phyloP scores from a whole-genome alignment of 164 flowering plant genomes.

The Tetrastigma voinierianum region DNA sequence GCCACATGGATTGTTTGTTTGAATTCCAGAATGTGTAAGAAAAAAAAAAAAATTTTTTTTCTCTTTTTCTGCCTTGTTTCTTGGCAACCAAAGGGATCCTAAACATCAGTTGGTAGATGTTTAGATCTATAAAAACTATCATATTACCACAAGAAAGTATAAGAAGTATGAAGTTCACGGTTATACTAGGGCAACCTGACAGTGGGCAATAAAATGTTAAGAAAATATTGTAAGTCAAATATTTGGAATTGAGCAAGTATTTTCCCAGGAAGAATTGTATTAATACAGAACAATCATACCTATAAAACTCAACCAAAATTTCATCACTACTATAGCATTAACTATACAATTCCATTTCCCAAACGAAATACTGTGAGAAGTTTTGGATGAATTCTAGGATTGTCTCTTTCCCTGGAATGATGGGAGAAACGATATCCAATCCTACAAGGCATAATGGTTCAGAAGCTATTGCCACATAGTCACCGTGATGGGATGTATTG shows the following conservation, averaged over 20 bases:
- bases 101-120: no score
- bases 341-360: constrained; percentile 65
- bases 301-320: constrained; percentile 59
- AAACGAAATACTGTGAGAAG: constrained; percentile 55
- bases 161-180: no score
- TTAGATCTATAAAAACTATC: no score
- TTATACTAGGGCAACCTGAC: no score
- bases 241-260: not conserved
- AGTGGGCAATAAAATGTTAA: no score
- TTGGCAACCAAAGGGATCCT: no score
- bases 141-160: no score
- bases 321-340: constrained; percentile 40
- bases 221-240: not conserved
- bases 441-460: constrained; percentile 84
- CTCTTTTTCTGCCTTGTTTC: no score
- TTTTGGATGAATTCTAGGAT: constrained; percentile 43
- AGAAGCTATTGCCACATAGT: constrained; percentile 83
- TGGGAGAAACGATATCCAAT: constrained; percentile 62
- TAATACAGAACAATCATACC: constrained; percentile 29
- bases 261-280: not conserved
- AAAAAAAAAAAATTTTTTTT: no score
- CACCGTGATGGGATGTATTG: constrained; percentile 86
- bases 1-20: no score
- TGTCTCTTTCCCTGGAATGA: constrained; percentile 46
- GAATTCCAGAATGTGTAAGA: no score